Evolutionary conservation across 225 moss, liverwort and hornwort genomes (phyloP), one percentile per base, ranked within the genome.

Genomic region (Thuidium tamariscinum): DNA sequence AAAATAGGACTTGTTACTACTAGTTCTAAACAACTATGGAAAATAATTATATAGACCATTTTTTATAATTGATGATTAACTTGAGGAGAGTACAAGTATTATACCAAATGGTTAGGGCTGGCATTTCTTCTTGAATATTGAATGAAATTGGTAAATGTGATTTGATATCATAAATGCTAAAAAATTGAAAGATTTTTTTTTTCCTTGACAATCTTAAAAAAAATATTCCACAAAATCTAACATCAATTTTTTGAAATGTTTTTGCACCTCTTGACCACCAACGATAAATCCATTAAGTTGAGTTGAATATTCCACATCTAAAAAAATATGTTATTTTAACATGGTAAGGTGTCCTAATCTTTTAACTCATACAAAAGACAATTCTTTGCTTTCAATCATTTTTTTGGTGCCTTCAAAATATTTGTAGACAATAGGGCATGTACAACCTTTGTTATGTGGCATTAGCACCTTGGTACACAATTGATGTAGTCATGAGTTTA

Each of bases 91-190:
- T 17, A 0, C 3, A 44, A 10, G 3, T 29, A 29, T 2, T 0
- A 11, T 17, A 44, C 0, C 0, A 0, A 2, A 1, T 44, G 0
- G 0, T 71, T 0, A 29, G 0, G 3, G 3, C 23, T 0, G 4
- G 0, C 0, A 46, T 44, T 44, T 72, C 18, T 0, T 46, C 4
- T 0, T 0, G 0, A 10, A 29, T 17, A 17, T 5, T 46, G 9
- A 17, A 29, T 44, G 6, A 29, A 71, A 71, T 44, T 71, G 2
- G 2, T 0, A 72, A 29, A 26, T 46, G 6, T 29, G 3, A 29
- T 44, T 72, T 1, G 2, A 46, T 18, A 71, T 17, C 17, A 0
- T 70, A 27, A 1, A n/a, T n/a, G n/a, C n/a, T n/a, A n/a, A 9
- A 9, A 16, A 29, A 11, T 10, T 42, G 2, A 16, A 70, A 15